Evolutionary conservation across 2,329 filamentous ascomycete species (phyloP).

Genomic region (Helminthosporium solani): DNA sequence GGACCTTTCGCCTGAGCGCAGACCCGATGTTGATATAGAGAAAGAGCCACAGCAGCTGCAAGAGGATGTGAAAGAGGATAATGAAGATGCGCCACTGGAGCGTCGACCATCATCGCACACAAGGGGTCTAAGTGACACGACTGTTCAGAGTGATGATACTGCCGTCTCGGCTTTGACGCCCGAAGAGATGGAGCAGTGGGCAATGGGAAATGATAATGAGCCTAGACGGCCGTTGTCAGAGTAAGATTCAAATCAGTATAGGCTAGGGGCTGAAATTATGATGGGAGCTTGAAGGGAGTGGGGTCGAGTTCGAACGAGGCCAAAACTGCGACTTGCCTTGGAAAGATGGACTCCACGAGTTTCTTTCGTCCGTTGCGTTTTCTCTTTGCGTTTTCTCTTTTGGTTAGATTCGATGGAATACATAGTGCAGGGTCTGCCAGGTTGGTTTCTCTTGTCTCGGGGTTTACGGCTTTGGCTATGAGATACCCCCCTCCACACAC

Average conservation of each 20-base stretch:
- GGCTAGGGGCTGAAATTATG: neutral
- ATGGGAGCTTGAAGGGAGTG: neutral
- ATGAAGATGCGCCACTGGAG: conserved; percentile 10
- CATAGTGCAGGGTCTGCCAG: neutral
- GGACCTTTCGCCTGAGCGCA: conserved; percentile 6
- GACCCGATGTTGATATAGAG: conserved; percentile 3
- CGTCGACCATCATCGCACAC: conserved; percentile 35
- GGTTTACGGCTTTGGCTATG: neutral
- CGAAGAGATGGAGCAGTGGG: conserved; percentile 35
- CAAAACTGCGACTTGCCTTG: neutral
- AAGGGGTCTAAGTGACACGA: conserved; percentile 34
- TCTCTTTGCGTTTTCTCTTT: conserved; percentile 6
- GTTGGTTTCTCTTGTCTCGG: neutral
- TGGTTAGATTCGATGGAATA: neutral
- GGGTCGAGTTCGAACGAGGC: neutral
- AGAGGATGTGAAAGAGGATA: conserved; percentile 3
- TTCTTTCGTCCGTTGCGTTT: neutral
- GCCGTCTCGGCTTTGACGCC: conserved; percentile 38
- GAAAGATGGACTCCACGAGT: neutral
- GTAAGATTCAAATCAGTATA: conserved; percentile 1
- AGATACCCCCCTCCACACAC: conserved; percentile 2
- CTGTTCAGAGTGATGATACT: conserved; percentile 36
- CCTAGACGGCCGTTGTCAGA: conserved; percentile 18
- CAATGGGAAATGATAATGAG: conserved; percentile 8
- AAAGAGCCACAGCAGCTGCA: neutral